Percentiles rank a stretch among this genome's conserved stretches.
phyloP scores from a whole-genome alignment of 768 basidiomycete genomes.

The Udeniomyces megalosporus region DNA sequence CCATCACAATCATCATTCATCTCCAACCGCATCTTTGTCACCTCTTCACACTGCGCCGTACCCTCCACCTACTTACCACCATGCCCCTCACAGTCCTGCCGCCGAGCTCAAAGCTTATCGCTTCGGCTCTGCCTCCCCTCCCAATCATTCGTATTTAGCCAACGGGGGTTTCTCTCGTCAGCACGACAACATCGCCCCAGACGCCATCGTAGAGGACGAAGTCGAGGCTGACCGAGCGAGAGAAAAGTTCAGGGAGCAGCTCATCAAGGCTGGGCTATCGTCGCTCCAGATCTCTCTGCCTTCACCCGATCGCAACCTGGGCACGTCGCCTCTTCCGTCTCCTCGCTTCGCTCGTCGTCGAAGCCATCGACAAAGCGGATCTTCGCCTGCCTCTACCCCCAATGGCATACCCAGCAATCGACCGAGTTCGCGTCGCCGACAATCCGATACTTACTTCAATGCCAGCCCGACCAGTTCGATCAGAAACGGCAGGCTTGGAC shows the following conservation, averaged over 20 bases:
- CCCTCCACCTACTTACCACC: not conserved
- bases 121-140: not conserved
- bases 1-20: not conserved
- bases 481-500: not conserved
- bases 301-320: not conserved
- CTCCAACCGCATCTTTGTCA: not conserved
- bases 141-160: not conserved
- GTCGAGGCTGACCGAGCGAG: constrained; percentile 4
- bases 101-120: constrained; percentile 9
- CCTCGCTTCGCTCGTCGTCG: not conserved
- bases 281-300: constrained; percentile 10
- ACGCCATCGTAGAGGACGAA: not conserved
- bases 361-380: not conserved
- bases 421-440: not conserved
- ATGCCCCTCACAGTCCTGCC: not conserved
- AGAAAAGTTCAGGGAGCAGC: constrained; percentile 10
- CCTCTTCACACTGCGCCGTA: not conserved
- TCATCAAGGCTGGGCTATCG: constrained; percentile 5
- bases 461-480: not conserved
- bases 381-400: not conserved
- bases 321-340: not conserved
- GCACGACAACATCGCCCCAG: not conserved
- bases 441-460: not conserved
- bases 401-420: not conserved
- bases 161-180: not conserved